phyloP scores from a whole-genome alignment of 2,329 filamentous ascomycete species.

The Diaporthe sp. region DNA sequence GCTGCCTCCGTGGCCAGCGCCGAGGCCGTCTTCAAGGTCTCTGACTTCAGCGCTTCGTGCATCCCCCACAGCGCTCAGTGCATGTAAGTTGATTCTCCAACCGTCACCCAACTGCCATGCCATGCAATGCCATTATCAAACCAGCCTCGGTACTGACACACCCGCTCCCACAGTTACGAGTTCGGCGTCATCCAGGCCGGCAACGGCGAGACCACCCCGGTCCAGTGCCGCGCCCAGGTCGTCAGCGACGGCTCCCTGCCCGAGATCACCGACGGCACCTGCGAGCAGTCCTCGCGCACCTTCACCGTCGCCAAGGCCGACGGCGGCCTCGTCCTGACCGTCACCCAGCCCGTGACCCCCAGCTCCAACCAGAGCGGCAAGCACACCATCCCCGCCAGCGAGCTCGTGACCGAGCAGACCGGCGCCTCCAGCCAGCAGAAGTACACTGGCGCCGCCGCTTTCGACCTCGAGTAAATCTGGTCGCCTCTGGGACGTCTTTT shows the following conservation, averaged over 20 bases:
- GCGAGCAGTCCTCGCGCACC: slow-evolving; percentile 49
- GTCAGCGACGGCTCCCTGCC: slow-evolving; percentile 47
- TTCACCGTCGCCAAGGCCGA: slow-evolving; percentile 46
- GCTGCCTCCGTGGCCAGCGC: slow-evolving; percentile 36
- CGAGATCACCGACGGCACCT: slow-evolving; percentile 48
- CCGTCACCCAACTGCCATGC: neutral
- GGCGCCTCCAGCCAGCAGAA: slow-evolving; percentile 45
- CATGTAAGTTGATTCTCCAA: slow-evolving; percentile 18
- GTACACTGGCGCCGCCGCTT: slow-evolving; percentile 48
- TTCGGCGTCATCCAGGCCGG: slow-evolving; percentile 26
- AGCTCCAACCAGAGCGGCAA: slow-evolving; percentile 46
- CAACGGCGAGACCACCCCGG: slow-evolving; percentile 31
- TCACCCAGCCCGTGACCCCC: slow-evolving; percentile 49
- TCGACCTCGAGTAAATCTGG: slow-evolving; percentile 41
- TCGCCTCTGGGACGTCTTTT: neutral
- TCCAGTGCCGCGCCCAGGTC: slow-evolving; percentile 13
- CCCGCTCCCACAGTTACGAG: slow-evolving; percentile 17
- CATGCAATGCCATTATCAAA: neutral
- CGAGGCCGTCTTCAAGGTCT: slow-evolving; percentile 24
- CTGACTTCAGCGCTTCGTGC: slow-evolving; percentile 35
- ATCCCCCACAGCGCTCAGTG: slow-evolving; percentile 37
- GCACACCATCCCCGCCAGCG: slow-evolving; percentile 48
- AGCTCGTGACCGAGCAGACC: slow-evolving; percentile 42
- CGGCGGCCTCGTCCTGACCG: slow-evolving; percentile 46
- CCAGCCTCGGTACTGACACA: neutral